phyloP scores from a whole-genome alignment of 208 protist genomes.

The Leishmania aethiopica region DNA sequence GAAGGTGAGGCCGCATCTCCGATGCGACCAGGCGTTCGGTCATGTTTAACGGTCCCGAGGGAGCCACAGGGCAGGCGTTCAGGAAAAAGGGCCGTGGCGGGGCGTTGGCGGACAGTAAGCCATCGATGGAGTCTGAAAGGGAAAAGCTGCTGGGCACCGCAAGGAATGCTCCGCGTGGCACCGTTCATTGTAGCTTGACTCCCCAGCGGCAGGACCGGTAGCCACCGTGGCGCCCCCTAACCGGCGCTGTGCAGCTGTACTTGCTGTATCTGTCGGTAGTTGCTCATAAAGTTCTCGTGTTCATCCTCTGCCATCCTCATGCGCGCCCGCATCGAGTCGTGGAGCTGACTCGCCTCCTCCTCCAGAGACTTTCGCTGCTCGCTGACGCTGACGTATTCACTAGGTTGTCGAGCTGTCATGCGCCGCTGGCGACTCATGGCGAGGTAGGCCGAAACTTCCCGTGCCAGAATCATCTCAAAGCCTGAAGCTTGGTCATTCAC shows the following conservation, averaged over 20 bases:
- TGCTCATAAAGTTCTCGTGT: slow-evolving; percentile 13
- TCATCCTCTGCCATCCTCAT: slow-evolving; percentile 12
- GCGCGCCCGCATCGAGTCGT: slow-evolving; percentile 14
- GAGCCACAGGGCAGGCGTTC: background rate
- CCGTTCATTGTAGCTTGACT: background rate
- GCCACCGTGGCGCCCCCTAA: background rate
- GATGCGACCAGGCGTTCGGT: background rate
- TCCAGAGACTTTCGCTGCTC: slow-evolving; percentile 8
- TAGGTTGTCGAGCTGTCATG: slow-evolving; percentile 7
- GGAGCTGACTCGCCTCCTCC: slow-evolving; percentile 15
- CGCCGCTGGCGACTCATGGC: slow-evolving; percentile 4
- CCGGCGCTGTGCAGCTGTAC: background rate
- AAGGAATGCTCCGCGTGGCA: no score
- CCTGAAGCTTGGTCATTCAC: slow-evolving; percentile 9
- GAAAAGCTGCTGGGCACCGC: no score
- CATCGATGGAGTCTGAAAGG: background rate
- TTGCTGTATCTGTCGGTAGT: background rate
- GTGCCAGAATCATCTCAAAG: slow-evolving; percentile 18
- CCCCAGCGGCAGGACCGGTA: background rate
- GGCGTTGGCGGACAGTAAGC: background rate
- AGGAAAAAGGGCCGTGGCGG: background rate
- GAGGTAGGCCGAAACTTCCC: slow-evolving; percentile 34
- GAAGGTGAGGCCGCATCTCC: slow-evolving; percentile 15
- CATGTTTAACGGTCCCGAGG: background rate
- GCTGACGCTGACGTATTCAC: slow-evolving; percentile 6